phyloP scores from a whole-genome alignment of 2,329 filamentous ascomycete species.

The Aquanectria penicillioides region DNA sequence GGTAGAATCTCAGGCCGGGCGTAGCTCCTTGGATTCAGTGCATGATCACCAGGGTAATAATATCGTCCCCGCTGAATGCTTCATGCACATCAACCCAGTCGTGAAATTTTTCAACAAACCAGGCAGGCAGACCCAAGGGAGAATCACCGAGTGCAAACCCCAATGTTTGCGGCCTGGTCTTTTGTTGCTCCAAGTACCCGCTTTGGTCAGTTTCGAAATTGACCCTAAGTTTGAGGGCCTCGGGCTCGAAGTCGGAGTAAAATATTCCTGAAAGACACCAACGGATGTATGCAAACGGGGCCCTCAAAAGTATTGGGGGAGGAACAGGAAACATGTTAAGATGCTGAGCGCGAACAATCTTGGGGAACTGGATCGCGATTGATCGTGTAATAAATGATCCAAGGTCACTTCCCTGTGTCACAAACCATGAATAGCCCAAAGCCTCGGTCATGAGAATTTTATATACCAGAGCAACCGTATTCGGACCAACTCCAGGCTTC shows the following conservation, averaged over 20 bases:
- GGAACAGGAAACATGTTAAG: slow-evolving; percentile 15
- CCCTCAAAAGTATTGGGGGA: neutral
- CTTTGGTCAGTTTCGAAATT: slow-evolving; percentile 41
- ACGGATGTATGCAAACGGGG: neutral
- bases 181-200: slow-evolving; percentile 46
- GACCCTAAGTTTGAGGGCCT: slow-evolving; percentile 68
- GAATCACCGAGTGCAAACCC: slow-evolving; percentile 74
- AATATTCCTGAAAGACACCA: neutral
- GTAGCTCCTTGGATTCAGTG: slow-evolving; percentile 15
- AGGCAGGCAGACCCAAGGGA: slow-evolving; percentile 74
- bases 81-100: slow-evolving; percentile 71
- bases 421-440: slow-evolving; percentile 6
- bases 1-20: slow-evolving; percentile 3
- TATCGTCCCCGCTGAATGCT: neutral
- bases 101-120: slow-evolving; percentile 81
- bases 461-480: slow-evolving; percentile 54
- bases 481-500: slow-evolving; percentile 73
- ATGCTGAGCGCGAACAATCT: slow-evolving; percentile 2
- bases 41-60: slow-evolving; percentile 14
- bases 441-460: slow-evolving; percentile 31
- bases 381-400: slow-evolving; percentile 71
- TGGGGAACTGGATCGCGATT: slow-evolving; percentile 67
- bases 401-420: slow-evolving; percentile 73
- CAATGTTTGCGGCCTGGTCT: slow-evolving; percentile 75
- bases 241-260: slow-evolving; percentile 26